A percentile compares a stretch with the other conserved stretches of the same genome.
phyloP scores from a whole-genome alignment of 306 rosid genomes.

The Quercus ilex region DNA sequence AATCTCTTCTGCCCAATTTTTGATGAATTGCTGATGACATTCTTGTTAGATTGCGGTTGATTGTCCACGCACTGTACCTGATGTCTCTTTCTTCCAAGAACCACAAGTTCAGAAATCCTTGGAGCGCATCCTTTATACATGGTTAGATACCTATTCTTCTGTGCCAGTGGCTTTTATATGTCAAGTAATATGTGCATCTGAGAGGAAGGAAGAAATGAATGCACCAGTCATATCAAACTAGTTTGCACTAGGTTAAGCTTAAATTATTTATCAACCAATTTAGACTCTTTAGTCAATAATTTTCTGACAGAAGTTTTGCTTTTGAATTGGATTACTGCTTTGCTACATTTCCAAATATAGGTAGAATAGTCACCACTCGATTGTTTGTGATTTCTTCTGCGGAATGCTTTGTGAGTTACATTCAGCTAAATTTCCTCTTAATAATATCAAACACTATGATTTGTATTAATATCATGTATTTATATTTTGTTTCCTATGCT shows the following conservation, averaged over 20 bases:
- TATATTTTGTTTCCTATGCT: no score
- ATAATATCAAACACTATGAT: no score
- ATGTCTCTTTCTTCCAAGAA: constrained; percentile 84
- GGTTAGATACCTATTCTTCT: constrained; percentile 42
- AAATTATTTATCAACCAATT: neutral
- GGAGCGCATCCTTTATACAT: constrained; percentile 90
- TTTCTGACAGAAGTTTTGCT: neutral
- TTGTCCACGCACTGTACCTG: constrained; percentile 97
- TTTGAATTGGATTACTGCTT: neutral
- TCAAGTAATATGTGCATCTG: neutral
- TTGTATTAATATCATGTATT: no score
- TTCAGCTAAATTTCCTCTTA: no score
- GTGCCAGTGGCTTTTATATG: neutral
- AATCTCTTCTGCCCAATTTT: constrained; percentile 4
- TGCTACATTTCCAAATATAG: neutral
- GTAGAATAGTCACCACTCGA: neutral
- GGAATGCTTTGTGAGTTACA: no score
- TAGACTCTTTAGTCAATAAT: constrained; percentile 16
- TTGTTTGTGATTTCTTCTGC: neutral
- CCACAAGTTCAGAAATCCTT: constrained; percentile 84
- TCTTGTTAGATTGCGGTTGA: constrained; percentile 74
- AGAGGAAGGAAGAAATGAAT: neutral
- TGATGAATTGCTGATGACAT: constrained; percentile 12
- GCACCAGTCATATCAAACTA: neutral
- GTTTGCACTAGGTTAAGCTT: neutral